phyloP scores from a whole-genome alignment of 2,329 filamentous ascomycete genomes.

The Gliomastix tumulicola region DNA sequence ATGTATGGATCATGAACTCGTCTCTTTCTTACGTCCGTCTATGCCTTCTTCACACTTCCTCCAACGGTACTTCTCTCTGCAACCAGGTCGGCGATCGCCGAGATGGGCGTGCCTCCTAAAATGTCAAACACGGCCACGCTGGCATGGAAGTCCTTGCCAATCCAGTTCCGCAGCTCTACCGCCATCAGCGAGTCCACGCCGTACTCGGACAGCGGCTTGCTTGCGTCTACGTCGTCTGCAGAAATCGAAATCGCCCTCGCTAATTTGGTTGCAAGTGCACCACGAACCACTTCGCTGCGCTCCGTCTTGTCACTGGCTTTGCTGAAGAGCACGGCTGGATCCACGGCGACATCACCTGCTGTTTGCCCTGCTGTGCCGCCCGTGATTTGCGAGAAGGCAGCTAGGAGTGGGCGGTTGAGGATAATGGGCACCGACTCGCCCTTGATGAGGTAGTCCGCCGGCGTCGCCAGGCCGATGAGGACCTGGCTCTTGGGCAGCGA shows the following conservation, averaged over 20 bases:
- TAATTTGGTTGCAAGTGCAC: neutral
- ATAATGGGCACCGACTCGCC: neutral
- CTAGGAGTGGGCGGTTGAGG: neutral
- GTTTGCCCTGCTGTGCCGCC: neutral
- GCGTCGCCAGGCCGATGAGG: neutral
- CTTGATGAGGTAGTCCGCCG: neutral
- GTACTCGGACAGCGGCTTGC: slow-evolving; percentile 31
- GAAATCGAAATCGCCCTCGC: slow-evolving; percentile 31
- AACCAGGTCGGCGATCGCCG: neutral
- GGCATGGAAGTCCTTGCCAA: slow-evolving; percentile 32
- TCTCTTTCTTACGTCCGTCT: too few species aligned
- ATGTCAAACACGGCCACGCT: slow-evolving; percentile 41
- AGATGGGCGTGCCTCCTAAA: slow-evolving; percentile 27
- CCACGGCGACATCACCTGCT: neutral
- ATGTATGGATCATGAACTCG: too few species aligned
- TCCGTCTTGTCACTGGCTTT: neutral
- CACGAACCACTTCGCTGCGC: neutral
- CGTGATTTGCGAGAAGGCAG: neutral
- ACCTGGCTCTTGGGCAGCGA: neutral
- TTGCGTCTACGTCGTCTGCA: slow-evolving; percentile 32
- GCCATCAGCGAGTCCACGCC: slow-evolving; percentile 46
- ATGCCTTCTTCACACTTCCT: neutral
- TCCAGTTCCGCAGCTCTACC: slow-evolving; percentile 42
- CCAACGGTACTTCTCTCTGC: neutral
- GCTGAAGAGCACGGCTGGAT: neutral